Conservation (phyloP, 1,284 basidiomycete species). For the Ceratobasidium sp. region DNA sequence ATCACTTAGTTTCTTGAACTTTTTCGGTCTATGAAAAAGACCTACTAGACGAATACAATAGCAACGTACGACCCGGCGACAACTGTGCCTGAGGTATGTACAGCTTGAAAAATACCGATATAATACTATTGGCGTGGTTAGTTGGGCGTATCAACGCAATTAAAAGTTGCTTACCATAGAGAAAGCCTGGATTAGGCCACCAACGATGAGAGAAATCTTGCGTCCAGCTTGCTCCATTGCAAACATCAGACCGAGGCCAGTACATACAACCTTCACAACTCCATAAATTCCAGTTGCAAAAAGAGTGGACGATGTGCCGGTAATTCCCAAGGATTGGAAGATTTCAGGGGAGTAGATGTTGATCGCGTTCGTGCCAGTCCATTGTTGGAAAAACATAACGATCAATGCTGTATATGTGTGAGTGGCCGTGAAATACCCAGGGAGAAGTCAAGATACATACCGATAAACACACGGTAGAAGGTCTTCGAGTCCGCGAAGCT, state of each 20-base stretch:
- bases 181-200: constrained; percentile 37
- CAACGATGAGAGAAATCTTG: constrained; percentile 36
- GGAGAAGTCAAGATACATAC: constrained; percentile 2
- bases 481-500: constrained; percentile 24
- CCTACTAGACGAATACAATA: constrained; percentile 40
- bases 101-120: constrained; percentile 37
- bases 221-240: constrained; percentile 40
- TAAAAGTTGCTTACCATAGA: constrained; percentile 8
- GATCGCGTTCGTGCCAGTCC: constrained; percentile 41
- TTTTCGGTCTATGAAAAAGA: not conserved
- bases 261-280: constrained; percentile 39
- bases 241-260: constrained; percentile 27
- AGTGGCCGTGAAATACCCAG: not conserved
- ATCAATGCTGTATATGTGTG: constrained; percentile 32
- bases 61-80: constrained; percentile 37
- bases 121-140: constrained; percentile 35
- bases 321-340: constrained; percentile 43
- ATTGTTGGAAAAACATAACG: constrained; percentile 45
- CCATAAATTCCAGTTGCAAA: constrained; percentile 41
- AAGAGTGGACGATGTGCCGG: constrained; percentile 42
- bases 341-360: constrained; percentile 43
- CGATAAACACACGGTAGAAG: constrained; percentile 37
- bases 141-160: not conserved
- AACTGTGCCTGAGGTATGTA: constrained; percentile 29
- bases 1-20: not conserved